Conservation (phyloP, 2,329 filamentous ascomycete species). For the Phyllachora maydis region DNA sequence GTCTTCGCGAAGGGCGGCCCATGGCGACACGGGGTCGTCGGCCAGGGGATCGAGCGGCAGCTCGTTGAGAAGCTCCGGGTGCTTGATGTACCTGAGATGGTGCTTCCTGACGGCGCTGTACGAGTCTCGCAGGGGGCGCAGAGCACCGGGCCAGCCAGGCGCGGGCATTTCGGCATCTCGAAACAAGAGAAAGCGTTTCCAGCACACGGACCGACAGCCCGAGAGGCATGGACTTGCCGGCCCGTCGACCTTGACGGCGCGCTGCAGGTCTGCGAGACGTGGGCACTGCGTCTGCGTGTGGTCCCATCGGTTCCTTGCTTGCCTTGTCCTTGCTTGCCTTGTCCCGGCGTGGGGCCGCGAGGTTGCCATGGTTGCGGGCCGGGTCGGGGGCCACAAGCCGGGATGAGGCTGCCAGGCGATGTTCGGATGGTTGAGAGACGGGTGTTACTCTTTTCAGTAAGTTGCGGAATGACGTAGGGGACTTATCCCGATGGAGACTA, state of each 20-base stretch:
- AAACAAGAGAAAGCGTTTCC: conserved; percentile 81
- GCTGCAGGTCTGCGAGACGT: conserved; percentile 39
- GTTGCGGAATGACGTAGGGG: too few relatives aligned
- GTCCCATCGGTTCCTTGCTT: conserved; percentile 43
- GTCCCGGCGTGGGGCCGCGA: too few relatives aligned
- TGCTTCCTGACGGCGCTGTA: conserved; percentile 55
- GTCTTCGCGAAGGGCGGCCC: conserved; percentile 71
- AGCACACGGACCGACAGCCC: conserved; percentile 71
- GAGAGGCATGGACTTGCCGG: conserved; percentile 41
- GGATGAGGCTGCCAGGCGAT: too few relatives aligned
- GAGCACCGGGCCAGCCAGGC: conserved; percentile 49
- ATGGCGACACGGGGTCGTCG: conserved; percentile 75
- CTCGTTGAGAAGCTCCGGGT: conserved; percentile 57
- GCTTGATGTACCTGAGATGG: conserved; percentile 63
- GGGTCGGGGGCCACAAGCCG: too few relatives aligned
- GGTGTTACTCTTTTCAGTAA: too few relatives aligned
- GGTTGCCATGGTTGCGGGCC: too few relatives aligned
- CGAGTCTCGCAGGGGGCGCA: conserved; percentile 49
- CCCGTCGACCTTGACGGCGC: conserved; percentile 39
- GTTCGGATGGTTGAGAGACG: too few relatives aligned
- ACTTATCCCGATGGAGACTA: too few relatives aligned
- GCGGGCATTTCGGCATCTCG: conserved; percentile 37
- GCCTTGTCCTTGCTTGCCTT: too few relatives aligned
- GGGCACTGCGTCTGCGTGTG: conserved; percentile 35
- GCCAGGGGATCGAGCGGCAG: conserved; percentile 65